These are phyloP conservation scores for Hygrocybe punicea DNA, from an alignment of 768 basidiomycete genomes.

Conservation along the genomic window DNA sequence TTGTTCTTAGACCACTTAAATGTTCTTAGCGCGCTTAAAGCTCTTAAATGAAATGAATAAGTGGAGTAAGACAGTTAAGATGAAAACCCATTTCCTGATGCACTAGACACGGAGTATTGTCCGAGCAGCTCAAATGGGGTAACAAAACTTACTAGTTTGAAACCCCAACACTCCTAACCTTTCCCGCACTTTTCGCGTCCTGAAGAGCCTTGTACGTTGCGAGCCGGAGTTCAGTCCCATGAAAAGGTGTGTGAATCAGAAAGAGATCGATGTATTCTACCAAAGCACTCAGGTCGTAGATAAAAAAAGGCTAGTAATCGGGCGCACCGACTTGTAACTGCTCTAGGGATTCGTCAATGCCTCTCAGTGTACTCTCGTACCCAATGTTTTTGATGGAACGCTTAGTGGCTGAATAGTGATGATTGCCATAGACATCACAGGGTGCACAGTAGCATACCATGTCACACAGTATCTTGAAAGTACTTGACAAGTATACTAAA, in stretches of 20 bases:
- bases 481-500: too few species aligned
- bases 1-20: too few species aligned
- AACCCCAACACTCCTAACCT: conserved; percentile 71
- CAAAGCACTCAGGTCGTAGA: not conserved
- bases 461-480: too few species aligned
- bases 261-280: conserved; percentile 65
- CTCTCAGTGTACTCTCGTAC: conserved; percentile 56
- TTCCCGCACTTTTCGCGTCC: conserved; percentile 59
- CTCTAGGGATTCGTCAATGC: conserved; percentile 59
- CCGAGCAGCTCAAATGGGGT: not conserved
- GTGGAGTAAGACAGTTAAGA: too few species aligned
- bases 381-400: conserved; percentile 55
- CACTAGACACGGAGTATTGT: conserved; percentile 37
- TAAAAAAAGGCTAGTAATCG: not conserved
- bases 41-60: too few species aligned
- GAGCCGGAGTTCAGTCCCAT: conserved; percentile 62
- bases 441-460: too few species aligned
- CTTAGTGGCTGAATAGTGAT: conserved; percentile 56
- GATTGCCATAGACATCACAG: not conserved
- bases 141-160: conserved; percentile 67
- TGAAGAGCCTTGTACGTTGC: conserved; percentile 68
- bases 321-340: conserved; percentile 55
- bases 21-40: too few species aligned
- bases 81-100: too few species aligned
- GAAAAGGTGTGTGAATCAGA: conserved; percentile 70